A percentile compares a stretch with the other conserved stretches of the same genome.
Conservation (phyloP, 1,284 basidiomycete genomes). For the Ustilago loliicola region DNA sequence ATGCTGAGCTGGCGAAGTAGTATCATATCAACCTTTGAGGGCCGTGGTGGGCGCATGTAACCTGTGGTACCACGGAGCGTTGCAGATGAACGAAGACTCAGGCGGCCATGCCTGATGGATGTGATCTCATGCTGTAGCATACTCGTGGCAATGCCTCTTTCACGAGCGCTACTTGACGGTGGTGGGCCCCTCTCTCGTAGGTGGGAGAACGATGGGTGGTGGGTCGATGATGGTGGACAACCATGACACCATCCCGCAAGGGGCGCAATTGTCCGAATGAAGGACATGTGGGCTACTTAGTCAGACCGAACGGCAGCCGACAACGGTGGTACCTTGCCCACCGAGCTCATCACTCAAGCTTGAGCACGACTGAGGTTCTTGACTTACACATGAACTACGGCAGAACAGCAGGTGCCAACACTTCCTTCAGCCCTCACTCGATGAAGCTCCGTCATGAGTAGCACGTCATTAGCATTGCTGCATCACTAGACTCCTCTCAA, state of each 20-base stretch:
- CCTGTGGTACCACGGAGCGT: not conserved
- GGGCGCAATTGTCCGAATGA: not conserved
- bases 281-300: not conserved
- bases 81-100: not conserved
- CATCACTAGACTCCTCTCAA: not conserved
- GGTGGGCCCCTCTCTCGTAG: not conserved
- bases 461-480: not conserved
- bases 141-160: not conserved
- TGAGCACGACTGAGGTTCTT: not conserved
- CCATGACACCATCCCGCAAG: not conserved
- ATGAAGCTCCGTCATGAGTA: not conserved
- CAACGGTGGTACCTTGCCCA: not conserved
- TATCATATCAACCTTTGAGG: not conserved
- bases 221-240: not conserved
- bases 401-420: no score
- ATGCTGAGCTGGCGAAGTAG: not conserved
- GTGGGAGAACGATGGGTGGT: not conserved
- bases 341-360: not conserved
- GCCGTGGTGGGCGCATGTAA: no score
- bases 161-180: not conserved
- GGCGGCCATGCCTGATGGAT: not conserved
- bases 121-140: not conserved
- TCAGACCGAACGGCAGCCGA: not conserved
- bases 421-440: not conserved
- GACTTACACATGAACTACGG: no score